Evolutionary conservation across 345 rosid genomes (phyloP).

Genomic region (Pugionium dolabratum): DNA sequence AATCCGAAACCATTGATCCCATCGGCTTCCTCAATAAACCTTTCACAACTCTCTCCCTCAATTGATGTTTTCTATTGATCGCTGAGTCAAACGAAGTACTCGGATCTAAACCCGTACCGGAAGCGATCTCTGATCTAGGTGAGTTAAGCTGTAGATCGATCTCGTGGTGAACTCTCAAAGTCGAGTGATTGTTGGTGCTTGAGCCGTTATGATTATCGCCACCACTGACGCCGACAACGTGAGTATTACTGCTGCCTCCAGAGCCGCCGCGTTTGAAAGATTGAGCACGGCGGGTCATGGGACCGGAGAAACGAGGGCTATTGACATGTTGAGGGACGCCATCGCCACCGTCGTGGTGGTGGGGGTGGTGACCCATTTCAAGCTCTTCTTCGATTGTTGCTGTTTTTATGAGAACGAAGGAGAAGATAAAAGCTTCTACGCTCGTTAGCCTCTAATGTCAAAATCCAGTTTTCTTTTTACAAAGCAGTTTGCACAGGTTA

Average conservation of each 20-base stretch:
- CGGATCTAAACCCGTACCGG: conserved; percentile 36
- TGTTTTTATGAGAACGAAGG: conserved; percentile 15
- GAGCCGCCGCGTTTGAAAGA: conserved; percentile 77
- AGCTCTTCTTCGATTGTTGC: conserved; percentile 48
- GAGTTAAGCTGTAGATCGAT: conserved; percentile 72
- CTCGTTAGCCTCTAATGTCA: not conserved
- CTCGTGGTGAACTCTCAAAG: conserved; percentile 58
- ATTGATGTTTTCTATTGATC: conserved; percentile 43
- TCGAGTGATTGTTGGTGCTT: not conserved
- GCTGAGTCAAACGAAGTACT: conserved; percentile 46
- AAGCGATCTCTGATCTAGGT: conserved; percentile 70
- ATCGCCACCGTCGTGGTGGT: conserved; percentile 54
- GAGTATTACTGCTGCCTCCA: conserved; percentile 31
- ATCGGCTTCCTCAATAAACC: conserved; percentile 53
- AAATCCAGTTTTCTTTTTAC: not conserved
- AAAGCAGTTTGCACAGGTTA: conserved; percentile 6
- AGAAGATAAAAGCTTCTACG: not conserved
- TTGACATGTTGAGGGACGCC: conserved; percentile 74
- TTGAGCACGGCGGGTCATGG: conserved; percentile 85
- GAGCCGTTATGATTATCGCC: conserved; percentile 4
- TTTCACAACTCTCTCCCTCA: conserved; percentile 56
- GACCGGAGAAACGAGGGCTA: conserved; percentile 88
- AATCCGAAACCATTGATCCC: conserved; percentile 59
- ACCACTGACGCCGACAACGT: conserved; percentile 5
- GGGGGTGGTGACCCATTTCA: conserved; percentile 60